Conservation (phyloP, 2,329 filamentous ascomycete species). For the Ceratocystis cacaofunesta region DNA sequence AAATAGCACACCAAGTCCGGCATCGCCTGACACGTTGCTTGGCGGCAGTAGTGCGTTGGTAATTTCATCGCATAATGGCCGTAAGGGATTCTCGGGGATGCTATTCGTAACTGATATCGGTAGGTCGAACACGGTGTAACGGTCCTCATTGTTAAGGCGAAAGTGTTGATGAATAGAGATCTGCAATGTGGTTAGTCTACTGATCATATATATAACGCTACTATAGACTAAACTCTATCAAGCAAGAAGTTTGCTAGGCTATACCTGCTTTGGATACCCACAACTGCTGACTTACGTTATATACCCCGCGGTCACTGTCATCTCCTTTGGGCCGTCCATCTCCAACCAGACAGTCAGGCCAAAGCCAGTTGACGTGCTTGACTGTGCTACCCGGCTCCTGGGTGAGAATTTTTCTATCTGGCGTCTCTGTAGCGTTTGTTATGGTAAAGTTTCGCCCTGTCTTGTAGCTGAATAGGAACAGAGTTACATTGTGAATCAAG, state of each 20-base stretch:
- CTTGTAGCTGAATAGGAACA: constrained; percentile 51
- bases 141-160: constrained; percentile 45
- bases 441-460: constrained; percentile 53
- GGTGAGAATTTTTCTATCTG: constrained; percentile 45
- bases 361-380: constrained; percentile 58
- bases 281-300: constrained; percentile 37
- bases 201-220: not conserved
- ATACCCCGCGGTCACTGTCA: constrained; percentile 41
- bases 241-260: not conserved
- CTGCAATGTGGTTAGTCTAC: constrained; percentile 22
- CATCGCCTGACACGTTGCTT: constrained; percentile 27
- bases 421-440: constrained; percentile 45
- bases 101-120: constrained; percentile 54
- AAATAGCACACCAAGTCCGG: constrained; percentile 32
- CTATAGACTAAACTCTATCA: not conserved
- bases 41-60: constrained; percentile 37
- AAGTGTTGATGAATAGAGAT: constrained; percentile 60
- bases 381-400: constrained; percentile 54
- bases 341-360: constrained; percentile 54
- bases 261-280: not conserved
- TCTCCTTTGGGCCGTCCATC: constrained; percentile 34
- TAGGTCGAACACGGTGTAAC: constrained; percentile 57
- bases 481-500: constrained; percentile 46
- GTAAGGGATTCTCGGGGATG: constrained; percentile 31
- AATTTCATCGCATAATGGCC: constrained; percentile 36